phyloP scores from a whole-genome alignment of 441 rosid genomes.

The Theobroma grandiflorum region DNA sequence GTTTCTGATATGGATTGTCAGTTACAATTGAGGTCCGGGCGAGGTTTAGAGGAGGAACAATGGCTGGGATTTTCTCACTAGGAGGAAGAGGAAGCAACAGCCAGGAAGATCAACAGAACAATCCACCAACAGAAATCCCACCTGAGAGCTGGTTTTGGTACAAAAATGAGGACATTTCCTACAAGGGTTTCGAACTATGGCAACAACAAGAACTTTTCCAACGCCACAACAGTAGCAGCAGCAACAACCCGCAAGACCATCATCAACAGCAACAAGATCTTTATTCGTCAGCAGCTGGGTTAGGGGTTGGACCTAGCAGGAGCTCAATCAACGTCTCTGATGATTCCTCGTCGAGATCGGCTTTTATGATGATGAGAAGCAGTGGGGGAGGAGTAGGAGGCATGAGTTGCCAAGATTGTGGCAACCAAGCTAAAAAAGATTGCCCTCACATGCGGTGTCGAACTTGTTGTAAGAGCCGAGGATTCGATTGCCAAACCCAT shows the following conservation, averaged over 20 bases:
- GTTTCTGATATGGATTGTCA: slow-evolving; percentile 54
- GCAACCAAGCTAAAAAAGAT: slow-evolving; percentile 88
- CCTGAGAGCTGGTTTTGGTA: slow-evolving; percentile 75
- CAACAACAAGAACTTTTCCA: slow-evolving; percentile 65
- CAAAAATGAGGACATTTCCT: slow-evolving; percentile 57
- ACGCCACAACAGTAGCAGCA: slow-evolving; percentile 38
- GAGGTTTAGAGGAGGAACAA: slow-evolving; percentile 42
- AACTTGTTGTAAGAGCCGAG: slow-evolving; percentile 95
- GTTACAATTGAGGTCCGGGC: slow-evolving; percentile 41
- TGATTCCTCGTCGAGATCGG: slow-evolving; percentile 67
- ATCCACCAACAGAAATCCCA: slow-evolving; percentile 49
- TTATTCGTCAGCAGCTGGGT: slow-evolving; percentile 69
- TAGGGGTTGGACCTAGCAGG: slow-evolving; percentile 74
- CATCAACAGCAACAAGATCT: slow-evolving; percentile 70
- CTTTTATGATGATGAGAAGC: slow-evolving; percentile 60
- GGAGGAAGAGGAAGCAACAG: slow-evolving; percentile 48
- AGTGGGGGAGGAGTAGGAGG: slow-evolving; percentile 44
- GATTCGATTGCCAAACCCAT: slow-evolving; percentile 87
- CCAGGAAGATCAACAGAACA: slow-evolving; percentile 36
- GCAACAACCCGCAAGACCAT: slow-evolving; percentile 30
- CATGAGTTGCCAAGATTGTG: slow-evolving; percentile 84
- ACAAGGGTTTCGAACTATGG: slow-evolving; percentile 73
- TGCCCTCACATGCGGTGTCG: slow-evolving; percentile 85
- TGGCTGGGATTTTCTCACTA: slow-evolving; percentile 82
- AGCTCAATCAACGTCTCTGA: slow-evolving; percentile 56